Base-by-base conservation (phyloP, 345 rosid species). In the Populus euphratica region DNA sequence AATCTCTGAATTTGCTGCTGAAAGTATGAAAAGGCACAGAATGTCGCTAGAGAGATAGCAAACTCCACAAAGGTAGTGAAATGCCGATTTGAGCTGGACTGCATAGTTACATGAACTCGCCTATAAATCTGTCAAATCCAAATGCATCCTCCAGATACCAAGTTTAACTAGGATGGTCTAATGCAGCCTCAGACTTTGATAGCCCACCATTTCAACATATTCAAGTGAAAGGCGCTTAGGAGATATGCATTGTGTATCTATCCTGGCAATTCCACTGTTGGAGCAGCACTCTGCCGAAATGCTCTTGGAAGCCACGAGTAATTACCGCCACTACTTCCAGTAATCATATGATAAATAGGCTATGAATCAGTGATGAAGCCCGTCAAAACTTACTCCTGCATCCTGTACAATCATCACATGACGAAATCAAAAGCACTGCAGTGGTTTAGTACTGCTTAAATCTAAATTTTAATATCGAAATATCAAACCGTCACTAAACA, bases 351-450 rank as follows among this genome's bases (percentile, higher is more conserved):
- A 31, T 31, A 31, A 2, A 31, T 31, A 79, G 36, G 65, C 29
- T 23, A 70, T 79, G 63, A 77, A 73, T 50, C 52, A 74, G 20
- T 17, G 39, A 56, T 35, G 72, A 25, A 78, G 73, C 66, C 73
- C 72, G 54, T 73, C 77, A 18, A 73, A 66, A 67, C 81, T 73
- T 73, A 72, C 81, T 72, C 81, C 81, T 27, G 77, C 81, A n/a
- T 61, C 76, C 77, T 73, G 16, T 14, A 72, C 17, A 38, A 33
- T 25, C 66, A 65, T 8, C 20, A 8, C 33, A 76, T 14, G 72
- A 72, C 35, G 8, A 54, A 54, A n/a, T 41, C 6, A 43, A 69
- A 2, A 33, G 31, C 8, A 38, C 41, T 7, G 41, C 9, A 38
- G 9, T 38, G 41, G 41, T 38, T 38, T 8, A 7, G 41, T 38